Percentiles rank a stretch among this genome's conserved stretches.
Evolutionary conservation across 2,329 filamentous ascomycete genomes (phyloP).

Genomic region (Eutypella sp.): DNA sequence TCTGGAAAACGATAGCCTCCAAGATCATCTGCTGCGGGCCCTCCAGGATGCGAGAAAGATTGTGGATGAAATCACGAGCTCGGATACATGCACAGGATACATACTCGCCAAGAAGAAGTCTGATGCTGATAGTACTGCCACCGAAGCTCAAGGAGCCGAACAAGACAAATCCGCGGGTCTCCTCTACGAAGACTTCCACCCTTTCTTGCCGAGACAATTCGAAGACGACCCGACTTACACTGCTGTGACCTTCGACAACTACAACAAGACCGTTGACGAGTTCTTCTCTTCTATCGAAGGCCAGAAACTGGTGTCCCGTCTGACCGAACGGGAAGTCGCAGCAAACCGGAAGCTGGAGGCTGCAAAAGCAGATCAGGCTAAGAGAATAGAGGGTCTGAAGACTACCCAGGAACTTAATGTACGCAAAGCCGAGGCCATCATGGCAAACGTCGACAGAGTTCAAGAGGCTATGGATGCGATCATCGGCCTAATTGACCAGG

Average conservation of each 20-base stretch:
- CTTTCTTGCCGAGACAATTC: slow-evolving; percentile 80
- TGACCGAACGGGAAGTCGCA: slow-evolving; percentile 74
- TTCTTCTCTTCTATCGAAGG: slow-evolving; percentile 97
- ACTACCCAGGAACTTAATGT: slow-evolving; percentile 77
- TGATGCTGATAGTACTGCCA: slow-evolving; percentile 17
- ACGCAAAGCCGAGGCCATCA: slow-evolving; percentile 83
- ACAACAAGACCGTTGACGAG: slow-evolving; percentile 91
- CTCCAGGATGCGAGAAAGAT: slow-evolving; percentile 67
- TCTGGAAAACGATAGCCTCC: slow-evolving; percentile 56
- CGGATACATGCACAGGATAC: slow-evolving; percentile 68
- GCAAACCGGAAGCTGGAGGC: slow-evolving; percentile 82
- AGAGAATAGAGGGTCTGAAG: slow-evolving; percentile 78
- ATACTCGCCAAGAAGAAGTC: slow-evolving; percentile 70
- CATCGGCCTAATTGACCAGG: slow-evolving; percentile 84
- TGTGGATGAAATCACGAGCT: slow-evolving; percentile 62
- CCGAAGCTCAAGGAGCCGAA: slow-evolving; percentile 29
- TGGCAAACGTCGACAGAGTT: slow-evolving; percentile 85
- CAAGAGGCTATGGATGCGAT: slow-evolving; percentile 91
- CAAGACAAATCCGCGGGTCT: slow-evolving; percentile 42
- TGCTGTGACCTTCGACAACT: slow-evolving; percentile 74
- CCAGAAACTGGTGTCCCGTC: slow-evolving; percentile 78
- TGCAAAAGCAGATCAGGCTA: slow-evolving; percentile 78
- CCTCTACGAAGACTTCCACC: slow-evolving; percentile 92
- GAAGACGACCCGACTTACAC: slow-evolving; percentile 59
- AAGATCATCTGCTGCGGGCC: slow-evolving; percentile 63